These are phyloP conservation scores for Asterochloris erici DNA, from an alignment of 139 green algal species.

Conservation along the genomic window DNA sequence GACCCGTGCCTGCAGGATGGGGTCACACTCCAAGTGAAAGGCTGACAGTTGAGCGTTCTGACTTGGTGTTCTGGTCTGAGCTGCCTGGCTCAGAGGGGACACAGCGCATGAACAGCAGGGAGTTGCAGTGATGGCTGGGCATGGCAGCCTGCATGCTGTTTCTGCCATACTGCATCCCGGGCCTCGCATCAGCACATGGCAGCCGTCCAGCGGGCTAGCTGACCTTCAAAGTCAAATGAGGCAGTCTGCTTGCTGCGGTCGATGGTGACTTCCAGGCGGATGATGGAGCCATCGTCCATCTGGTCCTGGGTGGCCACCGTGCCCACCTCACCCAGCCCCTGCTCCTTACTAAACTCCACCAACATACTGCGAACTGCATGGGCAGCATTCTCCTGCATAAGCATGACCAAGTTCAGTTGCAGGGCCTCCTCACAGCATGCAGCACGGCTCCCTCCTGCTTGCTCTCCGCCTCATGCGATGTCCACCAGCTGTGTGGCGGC, in stretches of 20 bases:
- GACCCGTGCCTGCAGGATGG: conserved; percentile 43
- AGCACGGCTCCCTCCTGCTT: background rate
- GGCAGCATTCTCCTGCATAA: conserved; percentile 70
- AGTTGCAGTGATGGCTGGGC: no score
- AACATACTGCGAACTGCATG: conserved; percentile 82
- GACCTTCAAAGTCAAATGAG: conserved; percentile 92
- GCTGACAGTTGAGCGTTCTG: no score
- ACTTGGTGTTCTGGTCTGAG: no score
- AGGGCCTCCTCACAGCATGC: background rate
- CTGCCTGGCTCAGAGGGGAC: no score
- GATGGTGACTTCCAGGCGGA: conserved; percentile 83
- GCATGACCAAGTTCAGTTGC: background rate
- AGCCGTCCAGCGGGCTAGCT: background rate
- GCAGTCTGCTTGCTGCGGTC: conserved; percentile 63
- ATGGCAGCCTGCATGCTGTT: background rate
- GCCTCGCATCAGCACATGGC: background rate
- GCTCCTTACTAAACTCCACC: conserved; percentile 58
- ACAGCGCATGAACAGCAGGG: no score
- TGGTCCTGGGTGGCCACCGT: conserved; percentile 72
- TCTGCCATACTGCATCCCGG: background rate
- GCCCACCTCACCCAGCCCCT: conserved; percentile 71
- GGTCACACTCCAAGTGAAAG: no score
- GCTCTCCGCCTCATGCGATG: background rate
- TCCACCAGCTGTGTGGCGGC: background rate
- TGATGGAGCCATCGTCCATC: conserved; percentile 94